Percentiles rank a stretch among this genome's conserved stretches.
Evolutionary conservation across 352 stramenopile genomes (phyloP).

Genomic region (Phytophthora ramorum): DNA sequence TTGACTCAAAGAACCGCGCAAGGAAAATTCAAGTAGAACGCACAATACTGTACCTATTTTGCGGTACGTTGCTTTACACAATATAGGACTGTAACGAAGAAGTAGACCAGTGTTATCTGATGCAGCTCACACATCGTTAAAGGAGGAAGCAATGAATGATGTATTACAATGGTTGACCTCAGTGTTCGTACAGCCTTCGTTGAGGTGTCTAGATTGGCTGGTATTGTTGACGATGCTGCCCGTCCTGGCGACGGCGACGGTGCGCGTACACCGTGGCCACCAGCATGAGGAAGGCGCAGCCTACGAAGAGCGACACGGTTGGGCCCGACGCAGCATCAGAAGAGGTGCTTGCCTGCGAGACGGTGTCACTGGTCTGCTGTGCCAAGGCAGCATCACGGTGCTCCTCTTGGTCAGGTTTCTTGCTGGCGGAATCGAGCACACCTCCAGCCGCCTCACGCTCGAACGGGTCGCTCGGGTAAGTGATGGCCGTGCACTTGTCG

Average conservation of each 20-base stretch:
- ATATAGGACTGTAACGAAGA: no score
- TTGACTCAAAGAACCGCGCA: no score
- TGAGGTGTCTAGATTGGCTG: constrained; percentile 22
- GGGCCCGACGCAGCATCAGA: constrained; percentile 15
- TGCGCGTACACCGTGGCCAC: constrained; percentile 25
- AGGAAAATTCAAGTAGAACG: no score
- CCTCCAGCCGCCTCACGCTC: constrained; percentile 55
- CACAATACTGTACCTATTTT: no score
- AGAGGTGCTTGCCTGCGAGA: constrained; percentile 23
- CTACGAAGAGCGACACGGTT: constrained; percentile 33
- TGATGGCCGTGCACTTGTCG: constrained; percentile 53
- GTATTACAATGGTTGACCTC: neutral
- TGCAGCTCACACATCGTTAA: neutral
- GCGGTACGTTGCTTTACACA: no score
- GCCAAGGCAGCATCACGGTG: constrained; percentile 19
- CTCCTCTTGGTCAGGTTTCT: constrained; percentile 20
- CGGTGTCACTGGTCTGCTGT: constrained; percentile 18
- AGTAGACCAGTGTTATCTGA: neutral
- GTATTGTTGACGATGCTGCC: constrained; percentile 26
- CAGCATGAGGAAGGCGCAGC: constrained; percentile 35
- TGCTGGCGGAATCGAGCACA: constrained; percentile 1
- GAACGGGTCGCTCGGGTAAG: constrained; percentile 56
- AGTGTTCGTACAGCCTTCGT: neutral
- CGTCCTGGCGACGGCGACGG: constrained; percentile 27
- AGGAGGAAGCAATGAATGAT: neutral